phyloP scores from a whole-genome alignment of 106 monocot species.

The Posidonia australis region DNA sequence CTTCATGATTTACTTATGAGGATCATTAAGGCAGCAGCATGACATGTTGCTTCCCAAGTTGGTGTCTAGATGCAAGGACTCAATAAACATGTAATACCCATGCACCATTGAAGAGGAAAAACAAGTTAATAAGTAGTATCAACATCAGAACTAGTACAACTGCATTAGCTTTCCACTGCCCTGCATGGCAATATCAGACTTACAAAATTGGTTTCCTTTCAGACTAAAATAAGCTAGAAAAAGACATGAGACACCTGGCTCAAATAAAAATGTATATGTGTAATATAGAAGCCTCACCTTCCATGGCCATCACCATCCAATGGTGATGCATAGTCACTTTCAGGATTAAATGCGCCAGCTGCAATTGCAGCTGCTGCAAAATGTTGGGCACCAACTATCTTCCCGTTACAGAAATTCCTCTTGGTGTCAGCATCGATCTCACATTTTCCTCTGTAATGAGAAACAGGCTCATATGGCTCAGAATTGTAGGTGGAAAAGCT shows the following conservation, averaged over 20 bases:
- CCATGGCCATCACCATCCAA: conserved; percentile 99
- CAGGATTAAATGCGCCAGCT: conserved; percentile 82
- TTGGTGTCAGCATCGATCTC: conserved; percentile 64
- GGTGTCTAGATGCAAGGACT: too few relatives aligned
- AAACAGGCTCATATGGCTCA: conserved; percentile 71
- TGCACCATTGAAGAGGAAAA: too few relatives aligned
- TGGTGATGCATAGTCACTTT: conserved; percentile 82
- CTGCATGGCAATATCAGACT: too few relatives aligned
- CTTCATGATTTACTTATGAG: too few relatives aligned
- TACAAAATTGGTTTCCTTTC: too few relatives aligned
- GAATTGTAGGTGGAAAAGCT: conserved; percentile 65
- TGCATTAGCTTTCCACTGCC: too few relatives aligned
- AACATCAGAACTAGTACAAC: too few relatives aligned
- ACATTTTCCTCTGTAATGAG: conserved; percentile 77
- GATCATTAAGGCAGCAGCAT: too few relatives aligned
- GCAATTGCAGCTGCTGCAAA: conserved; percentile 96
- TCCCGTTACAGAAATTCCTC: conserved; percentile 78
- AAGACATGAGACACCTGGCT: not conserved
- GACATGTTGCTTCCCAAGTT: too few relatives aligned
- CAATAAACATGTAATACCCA: too few relatives aligned
- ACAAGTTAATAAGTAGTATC: too few relatives aligned
- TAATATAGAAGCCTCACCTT: conserved; percentile 39
- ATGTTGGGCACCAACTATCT: conserved; percentile 96
- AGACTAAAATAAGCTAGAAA: not conserved
- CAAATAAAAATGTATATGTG: not conserved